Base-by-base conservation (phyloP, 208 protist genomes). In the Leptomonas seymouri region DNA sequence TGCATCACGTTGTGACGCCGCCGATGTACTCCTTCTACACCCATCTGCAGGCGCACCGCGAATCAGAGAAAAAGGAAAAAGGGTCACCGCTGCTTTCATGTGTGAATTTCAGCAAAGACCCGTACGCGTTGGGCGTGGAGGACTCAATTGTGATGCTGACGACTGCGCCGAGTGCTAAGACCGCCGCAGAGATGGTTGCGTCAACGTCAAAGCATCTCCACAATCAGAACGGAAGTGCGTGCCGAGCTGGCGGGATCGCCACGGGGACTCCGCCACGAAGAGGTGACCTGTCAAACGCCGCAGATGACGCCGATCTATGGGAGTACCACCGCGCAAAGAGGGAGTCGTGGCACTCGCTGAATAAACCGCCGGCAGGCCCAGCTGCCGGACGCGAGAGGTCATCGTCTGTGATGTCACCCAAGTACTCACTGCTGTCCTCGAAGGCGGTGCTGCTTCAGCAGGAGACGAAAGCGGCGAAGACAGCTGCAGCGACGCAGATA, bases 21-120 rank as follows among this genome's bases (percentile, higher is more conserved):
- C 45, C 45, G 4, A 28, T 54, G 30, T 65, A 65, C 31, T 65
- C 59, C 20, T 65, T 65, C 31, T 65, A 55, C 59, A 65, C 44
- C 46, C 16, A 27, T 46, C 41, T 54, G 20, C 59, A 53, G 45
- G n/a, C 42, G 11, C 20, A 63, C n/a, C 14, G 42, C 7, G 59
- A 65, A 31, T 16, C 59, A 20, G 45, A 54, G 45, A 44, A 15
- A 27, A 3, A 6, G 42, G 20, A 48, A 16, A 30, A 53, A 5
- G 48, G 4, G 48, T 36, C n/a, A 34, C 7, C 28, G 55, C 15
- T 23, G 34, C 12, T 15, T 16, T 59, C 55, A 14, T n/a, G 23
- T 15, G 55, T 23, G 34, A 45, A 45, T 18, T 53, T 50, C 21
- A 45, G 25, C 18, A 41, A 65, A n/a, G 59, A 65, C 45, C 27